A percentile compares a stretch with the other conserved stretches of the same genome.
Conservation (phyloP, 2,329 filamentous ascomycete species). For the Fusarium sp. region DNA sequence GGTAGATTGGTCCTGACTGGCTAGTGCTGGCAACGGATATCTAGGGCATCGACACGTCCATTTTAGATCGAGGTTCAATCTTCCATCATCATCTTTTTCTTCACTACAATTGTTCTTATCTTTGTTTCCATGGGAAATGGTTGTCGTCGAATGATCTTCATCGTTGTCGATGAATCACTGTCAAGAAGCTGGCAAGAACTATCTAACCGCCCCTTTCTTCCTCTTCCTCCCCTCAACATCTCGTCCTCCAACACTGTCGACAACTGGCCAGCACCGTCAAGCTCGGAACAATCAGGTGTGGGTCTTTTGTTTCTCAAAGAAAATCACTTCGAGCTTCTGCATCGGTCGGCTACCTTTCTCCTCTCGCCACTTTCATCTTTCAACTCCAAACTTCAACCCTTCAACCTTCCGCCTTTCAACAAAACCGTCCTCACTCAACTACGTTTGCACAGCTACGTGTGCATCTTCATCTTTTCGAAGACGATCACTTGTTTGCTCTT, state of each 20-base stretch:
- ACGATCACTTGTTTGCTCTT: neutral
- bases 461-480: neutral
- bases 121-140: neutral
- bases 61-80: neutral
- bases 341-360: neutral
- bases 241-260: constrained; percentile 6
- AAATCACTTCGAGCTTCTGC: constrained; percentile 2
- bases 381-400: neutral
- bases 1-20: neutral
- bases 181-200: constrained; percentile 1
- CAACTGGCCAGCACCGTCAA: constrained; percentile 19
- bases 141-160: neutral
- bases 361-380: neutral
- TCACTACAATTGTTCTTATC: neutral
- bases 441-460: neutral
- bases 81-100: neutral
- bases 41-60: neutral
- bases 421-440: neutral
- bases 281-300: neutral
- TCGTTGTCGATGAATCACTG: constrained; percentile 14
- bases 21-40: neutral
- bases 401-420: neutral
- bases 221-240: neutral
- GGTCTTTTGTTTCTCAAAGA: neutral
- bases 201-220: neutral